A percentile compares a stretch with the other conserved stretches of the same genome.
phyloP scores from a whole-genome alignment of 352 stramenopile species.

The Blastocystis sp. region DNA sequence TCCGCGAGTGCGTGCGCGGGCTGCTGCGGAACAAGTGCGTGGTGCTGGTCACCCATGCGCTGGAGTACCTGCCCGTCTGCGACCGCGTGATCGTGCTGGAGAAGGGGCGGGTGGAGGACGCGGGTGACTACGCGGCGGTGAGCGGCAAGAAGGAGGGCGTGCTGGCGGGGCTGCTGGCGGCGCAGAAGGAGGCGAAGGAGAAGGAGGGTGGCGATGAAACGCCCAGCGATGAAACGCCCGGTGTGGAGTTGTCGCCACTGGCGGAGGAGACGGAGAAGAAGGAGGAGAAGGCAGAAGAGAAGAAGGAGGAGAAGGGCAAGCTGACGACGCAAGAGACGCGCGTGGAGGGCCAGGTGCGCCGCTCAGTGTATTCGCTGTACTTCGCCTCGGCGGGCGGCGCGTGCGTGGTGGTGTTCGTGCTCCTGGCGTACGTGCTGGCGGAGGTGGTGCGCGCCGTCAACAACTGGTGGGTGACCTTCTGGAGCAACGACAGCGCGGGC shows the following conservation, averaged over 20 bases:
- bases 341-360: conserved; percentile 74
- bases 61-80: conserved; percentile 83
- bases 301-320: conserved; percentile 72
- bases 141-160: conserved; percentile 73
- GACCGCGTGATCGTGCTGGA: conserved; percentile 79
- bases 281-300: neutral
- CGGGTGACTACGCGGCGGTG: conserved; percentile 80
- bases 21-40: conserved; percentile 81
- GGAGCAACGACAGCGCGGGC: conserved; percentile 79
- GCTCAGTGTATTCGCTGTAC: conserved; percentile 76
- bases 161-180: conserved; percentile 13
- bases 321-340: conserved; percentile 73
- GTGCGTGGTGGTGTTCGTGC: conserved; percentile 73
- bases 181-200: conserved; percentile 4
- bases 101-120: conserved; percentile 78
- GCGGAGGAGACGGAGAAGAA: neutral
- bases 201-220: conserved; percentile 70
- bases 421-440: conserved; percentile 79
- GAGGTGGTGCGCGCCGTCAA: conserved; percentile 81
- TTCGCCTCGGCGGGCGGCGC: conserved; percentile 75
- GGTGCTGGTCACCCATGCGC: conserved; percentile 87
- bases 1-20: conserved; percentile 84
- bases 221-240: neutral
- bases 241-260: neutral
- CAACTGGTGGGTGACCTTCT: conserved; percentile 90